These are phyloP conservation scores for Populus deltoides DNA, from an alignment of 345 rosid genomes.

Conservation along the genomic window DNA sequence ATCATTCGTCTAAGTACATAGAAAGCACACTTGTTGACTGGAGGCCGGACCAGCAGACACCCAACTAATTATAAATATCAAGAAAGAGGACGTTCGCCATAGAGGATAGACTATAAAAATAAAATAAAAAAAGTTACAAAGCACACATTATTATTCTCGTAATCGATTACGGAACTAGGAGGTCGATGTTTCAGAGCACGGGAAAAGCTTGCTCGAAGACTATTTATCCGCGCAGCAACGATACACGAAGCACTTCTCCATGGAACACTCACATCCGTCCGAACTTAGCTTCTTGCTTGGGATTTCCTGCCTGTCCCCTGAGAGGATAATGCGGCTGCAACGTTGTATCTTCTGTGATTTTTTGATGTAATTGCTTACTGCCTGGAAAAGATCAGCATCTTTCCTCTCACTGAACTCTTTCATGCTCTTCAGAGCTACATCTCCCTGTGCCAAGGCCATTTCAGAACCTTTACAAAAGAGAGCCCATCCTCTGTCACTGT, in stretches of 20 bases:
- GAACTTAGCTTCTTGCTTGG: constrained; percentile 29
- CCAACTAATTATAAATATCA: no score
- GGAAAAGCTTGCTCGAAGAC: not conserved
- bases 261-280: constrained; percentile 29
- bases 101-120: no score
- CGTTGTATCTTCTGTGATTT: constrained; percentile 15
- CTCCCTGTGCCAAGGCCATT: constrained; percentile 27
- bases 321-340: constrained; percentile 37
- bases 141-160: not conserved
- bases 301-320: constrained; percentile 25
- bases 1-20: no score
- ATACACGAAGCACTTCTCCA: constrained; percentile 47
- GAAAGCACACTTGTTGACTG: no score
- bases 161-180: not conserved
- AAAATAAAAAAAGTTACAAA: no score
- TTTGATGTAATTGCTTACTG: constrained; percentile 6
- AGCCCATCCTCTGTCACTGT: constrained; percentile 38
- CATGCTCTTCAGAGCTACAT: constrained; percentile 6
- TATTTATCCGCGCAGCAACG: constrained; percentile 33
- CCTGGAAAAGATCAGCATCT: not conserved
- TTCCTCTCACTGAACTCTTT: not conserved
- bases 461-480: constrained; percentile 13
- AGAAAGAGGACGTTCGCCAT: no score
- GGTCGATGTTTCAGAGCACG: no score
- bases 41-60: no score